Evolutionary conservation across 2,329 filamentous ascomycete genomes (phyloP), one percentile per base, ranked within the genome.

Genomic region (Alternaria metachromatica): DNA sequence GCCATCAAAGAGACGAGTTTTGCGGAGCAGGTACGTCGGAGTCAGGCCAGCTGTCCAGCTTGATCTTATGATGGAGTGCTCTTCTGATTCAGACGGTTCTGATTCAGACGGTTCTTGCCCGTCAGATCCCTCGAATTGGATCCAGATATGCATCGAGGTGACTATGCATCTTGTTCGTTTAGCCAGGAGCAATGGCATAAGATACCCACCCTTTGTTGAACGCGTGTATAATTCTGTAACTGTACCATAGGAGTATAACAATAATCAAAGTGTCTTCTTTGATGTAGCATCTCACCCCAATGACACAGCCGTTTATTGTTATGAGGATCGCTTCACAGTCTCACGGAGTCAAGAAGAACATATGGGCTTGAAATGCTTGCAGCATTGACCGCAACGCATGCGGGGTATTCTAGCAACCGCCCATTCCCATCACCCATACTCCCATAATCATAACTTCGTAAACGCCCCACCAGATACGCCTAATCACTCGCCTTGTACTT

Each of bases 401-500:
- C 49, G 49, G 49, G 30, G 49, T 33, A 20, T 53, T 53, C 18
- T 18, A 13, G 3, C 49, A 53, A 2, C 49, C 30, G 5, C 13
- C 49, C 13, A 0, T 41, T 3, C n/a, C 48, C 21, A 46, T 33
- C 37, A 15, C 6, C 18, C 25, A 20, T 33, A 60, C 4, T 20
- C 30, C 11, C 55, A 41, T 43, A 21, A 45, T 49, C 30, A 23
- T 48, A 37, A 49, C 20, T 23, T 60, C 43, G 41, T 60, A 21
- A 44, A 37, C 9, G 15, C 13, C 21, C 6, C 5, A 23, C 20
- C 7, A 53, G 53, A 44, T 20, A 18, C 6, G 6, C 50, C 61
- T 51, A 80, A 57, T 81, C 80, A 61, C 73, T 81, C 18, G 80
- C 79, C 67, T 70, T 76, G 66, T 82, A 82, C 70, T 80, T 81